Percentiles rank a stretch among this genome's conserved stretches.
phyloP scores from a whole-genome alignment of 306 rosid genomes.

The Lotus japonicus region DNA sequence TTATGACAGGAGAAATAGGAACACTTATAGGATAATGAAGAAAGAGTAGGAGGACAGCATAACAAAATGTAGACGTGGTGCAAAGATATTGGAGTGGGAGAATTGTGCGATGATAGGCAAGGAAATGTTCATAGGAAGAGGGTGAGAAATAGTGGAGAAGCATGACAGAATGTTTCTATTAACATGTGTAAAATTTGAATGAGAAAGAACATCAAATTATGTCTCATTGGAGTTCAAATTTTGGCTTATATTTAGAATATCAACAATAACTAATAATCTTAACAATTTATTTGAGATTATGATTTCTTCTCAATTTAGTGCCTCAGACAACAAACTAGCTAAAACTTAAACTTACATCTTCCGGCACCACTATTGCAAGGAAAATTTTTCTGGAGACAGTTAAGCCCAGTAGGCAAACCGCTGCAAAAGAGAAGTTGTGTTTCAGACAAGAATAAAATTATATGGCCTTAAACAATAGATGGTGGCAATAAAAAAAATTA shows the following conservation, averaged over 20 bases:
- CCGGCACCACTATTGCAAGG: conserved; percentile 55
- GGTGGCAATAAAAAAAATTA: not conserved
- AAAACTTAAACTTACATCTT: conserved; percentile 46
- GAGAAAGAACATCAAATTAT: too few relatives aligned
- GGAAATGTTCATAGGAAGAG: too few relatives aligned
- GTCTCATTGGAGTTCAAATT: too few relatives aligned
- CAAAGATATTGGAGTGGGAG: too few relatives aligned
- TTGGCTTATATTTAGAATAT: too few relatives aligned
- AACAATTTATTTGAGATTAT: not conserved
- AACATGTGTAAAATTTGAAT: too few relatives aligned
- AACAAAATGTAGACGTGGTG: too few relatives aligned
- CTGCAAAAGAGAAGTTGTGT: conserved; percentile 31
- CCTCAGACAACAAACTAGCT: not conserved
- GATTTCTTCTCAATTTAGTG: not conserved
- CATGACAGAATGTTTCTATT: too few relatives aligned
- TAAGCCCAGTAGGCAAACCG: conserved; percentile 53
- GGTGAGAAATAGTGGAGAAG: too few relatives aligned
- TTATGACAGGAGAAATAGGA: not conserved
- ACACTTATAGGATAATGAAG: not conserved
- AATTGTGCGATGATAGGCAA: too few relatives aligned
- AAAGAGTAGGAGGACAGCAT: not conserved
- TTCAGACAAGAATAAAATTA: not conserved
- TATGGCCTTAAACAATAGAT: not conserved
- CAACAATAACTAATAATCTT: not conserved
- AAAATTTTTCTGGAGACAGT: conserved; percentile 63